These are phyloP conservation scores for Colletotrichum cereale DNA, from an alignment of 2,329 filamentous ascomycete genomes.

Conservation along the genomic window DNA sequence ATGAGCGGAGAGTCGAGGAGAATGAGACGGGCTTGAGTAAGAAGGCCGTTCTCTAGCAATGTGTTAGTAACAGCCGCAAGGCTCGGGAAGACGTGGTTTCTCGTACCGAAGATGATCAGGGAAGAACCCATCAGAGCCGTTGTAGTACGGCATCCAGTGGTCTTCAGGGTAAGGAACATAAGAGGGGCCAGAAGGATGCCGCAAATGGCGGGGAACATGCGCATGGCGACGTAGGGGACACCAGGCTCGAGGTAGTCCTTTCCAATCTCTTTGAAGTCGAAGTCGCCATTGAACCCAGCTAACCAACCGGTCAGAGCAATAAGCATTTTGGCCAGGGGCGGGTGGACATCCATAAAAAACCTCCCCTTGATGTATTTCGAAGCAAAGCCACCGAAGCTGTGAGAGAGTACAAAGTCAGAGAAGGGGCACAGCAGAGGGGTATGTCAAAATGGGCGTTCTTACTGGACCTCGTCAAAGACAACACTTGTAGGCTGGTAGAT, in stretches of 20 bases:
- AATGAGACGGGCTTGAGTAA: conserved; percentile 95
- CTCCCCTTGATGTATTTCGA: conserved; percentile 99
- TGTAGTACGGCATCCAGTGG: conserved; percentile 86
- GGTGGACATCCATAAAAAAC: conserved; percentile 99
- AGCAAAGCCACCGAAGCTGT: conserved; percentile 95
- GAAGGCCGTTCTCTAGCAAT: conserved; percentile 85
- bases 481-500: conserved; percentile 97
- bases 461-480: conserved; percentile 99
- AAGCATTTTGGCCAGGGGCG: conserved; percentile 94
- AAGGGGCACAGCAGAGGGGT: neutral
- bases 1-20: conserved; percentile 96
- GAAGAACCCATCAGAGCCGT: conserved; percentile 87
- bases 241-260: conserved; percentile 97
- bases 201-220: conserved; percentile 89
- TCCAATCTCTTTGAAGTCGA: conserved; percentile 99
- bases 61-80: conserved; percentile 45
- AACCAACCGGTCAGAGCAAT: conserved; percentile 95
- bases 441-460: conserved; percentile 57
- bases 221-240: conserved; percentile 98
- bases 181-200: conserved; percentile 90
- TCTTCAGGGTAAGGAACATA: conserved; percentile 96
- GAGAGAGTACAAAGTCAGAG: conserved; percentile 17
- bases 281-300: conserved; percentile 93
- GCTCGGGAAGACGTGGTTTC: neutral
- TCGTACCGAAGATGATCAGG: conserved; percentile 87